Percentiles rank a stretch among this genome's conserved stretches.
Conservation (phyloP, 495 filamentous ascomycete species). For the Cercophora scortea region DNA sequence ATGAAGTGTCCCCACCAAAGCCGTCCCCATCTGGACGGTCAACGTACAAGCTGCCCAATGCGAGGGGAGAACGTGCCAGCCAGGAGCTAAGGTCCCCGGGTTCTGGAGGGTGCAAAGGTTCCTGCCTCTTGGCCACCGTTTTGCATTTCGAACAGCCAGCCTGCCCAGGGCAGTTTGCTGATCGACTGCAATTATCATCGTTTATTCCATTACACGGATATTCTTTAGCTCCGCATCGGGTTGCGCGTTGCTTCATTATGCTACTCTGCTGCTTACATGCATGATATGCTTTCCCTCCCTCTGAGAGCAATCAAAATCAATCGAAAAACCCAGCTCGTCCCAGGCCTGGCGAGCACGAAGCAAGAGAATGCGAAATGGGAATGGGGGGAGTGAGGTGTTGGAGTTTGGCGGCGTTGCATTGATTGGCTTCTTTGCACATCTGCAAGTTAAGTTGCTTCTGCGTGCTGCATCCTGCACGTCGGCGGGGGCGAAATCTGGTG, state of each 20-base stretch:
- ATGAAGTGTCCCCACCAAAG: background rate
- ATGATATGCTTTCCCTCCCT: no score
- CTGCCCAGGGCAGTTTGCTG: no score
- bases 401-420: conserved; percentile 5
- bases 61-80: background rate
- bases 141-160: no score
- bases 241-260: no score
- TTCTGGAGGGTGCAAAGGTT: no score
- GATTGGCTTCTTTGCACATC: conserved; percentile 14
- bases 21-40: background rate
- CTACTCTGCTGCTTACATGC: no score
- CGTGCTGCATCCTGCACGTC: conserved; percentile 9
- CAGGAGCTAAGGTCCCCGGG: background rate
- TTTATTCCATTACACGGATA: no score
- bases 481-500: conserved; percentile 18
- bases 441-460: background rate
- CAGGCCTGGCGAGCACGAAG: background rate
- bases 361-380: conserved; percentile 1
- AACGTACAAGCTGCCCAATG: background rate
- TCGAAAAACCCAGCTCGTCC: background rate
- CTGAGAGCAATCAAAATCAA: no score
- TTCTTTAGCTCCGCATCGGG: no score
- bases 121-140: no score
- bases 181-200: no score
- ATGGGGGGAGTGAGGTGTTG: conserved; percentile 7